Percentiles rank a stretch among this genome's conserved stretches.
Evolutionary conservation across 495 filamentous ascomycete genomes (phyloP).

Genomic region (Neurospora intermedia): DNA sequence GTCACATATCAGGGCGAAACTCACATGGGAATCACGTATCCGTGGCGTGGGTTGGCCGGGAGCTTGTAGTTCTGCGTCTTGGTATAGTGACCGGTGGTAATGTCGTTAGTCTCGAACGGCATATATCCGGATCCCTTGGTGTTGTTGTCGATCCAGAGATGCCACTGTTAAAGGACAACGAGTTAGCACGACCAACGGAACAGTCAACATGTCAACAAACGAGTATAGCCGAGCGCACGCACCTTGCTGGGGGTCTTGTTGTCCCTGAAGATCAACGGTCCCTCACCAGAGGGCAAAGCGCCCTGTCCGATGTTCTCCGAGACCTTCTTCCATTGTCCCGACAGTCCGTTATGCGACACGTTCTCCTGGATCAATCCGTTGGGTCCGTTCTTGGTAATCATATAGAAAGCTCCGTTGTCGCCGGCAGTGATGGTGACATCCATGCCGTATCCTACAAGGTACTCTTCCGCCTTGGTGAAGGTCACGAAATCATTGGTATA

Average conservation of each 20-base stretch:
- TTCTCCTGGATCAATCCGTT: slow-evolving; percentile 2
- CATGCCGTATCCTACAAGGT: background rate
- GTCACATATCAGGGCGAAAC: background rate
- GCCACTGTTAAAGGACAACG: background rate
- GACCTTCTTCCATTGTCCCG: slow-evolving; percentile 1
- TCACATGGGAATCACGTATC: slow-evolving; percentile 2
- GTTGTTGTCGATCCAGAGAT: slow-evolving; percentile 4
- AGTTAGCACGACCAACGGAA: background rate
- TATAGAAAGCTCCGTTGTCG: background rate
- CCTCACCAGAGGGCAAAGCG: background rate
- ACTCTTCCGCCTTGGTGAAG: background rate
- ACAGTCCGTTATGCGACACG: background rate
- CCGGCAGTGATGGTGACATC: background rate
- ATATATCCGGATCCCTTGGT: slow-evolving; percentile 1
- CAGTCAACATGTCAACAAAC: background rate
- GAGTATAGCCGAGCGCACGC: background rate
- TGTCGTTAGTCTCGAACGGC: slow-evolving; percentile 1
- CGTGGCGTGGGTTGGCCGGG: slow-evolving; percentile 2
- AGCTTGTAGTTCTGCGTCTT: background rate
- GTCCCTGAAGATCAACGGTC: slow-evolving; percentile 4
- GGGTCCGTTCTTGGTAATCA: slow-evolving; percentile 3
- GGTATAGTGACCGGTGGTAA: background rate
- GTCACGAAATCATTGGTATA: background rate
- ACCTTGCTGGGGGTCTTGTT: slow-evolving; percentile 1
- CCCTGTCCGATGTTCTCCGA: slow-evolving; percentile 1